Evolutionary conservation across 192 early-diverging fungal genomes (phyloP), one percentile per base, ranked within the genome.

Genomic region (Globomyces pollinis-pini): DNA sequence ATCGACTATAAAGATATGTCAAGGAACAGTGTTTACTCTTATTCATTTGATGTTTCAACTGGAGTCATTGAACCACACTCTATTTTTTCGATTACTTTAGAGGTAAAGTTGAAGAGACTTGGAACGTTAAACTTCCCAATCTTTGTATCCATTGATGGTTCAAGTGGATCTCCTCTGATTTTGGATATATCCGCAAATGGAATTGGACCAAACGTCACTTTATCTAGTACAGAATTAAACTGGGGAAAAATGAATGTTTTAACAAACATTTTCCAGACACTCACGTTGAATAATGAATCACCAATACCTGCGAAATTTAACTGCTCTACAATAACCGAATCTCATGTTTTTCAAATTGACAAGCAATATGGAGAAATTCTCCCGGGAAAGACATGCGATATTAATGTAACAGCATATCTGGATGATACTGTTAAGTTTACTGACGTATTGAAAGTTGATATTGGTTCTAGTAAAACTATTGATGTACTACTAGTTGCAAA

Each of bases 201-300:
- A 4, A 75, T 81, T 26, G 82, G 82, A 0, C 82, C 82, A 18
- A 63, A 69, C 39, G 65, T 83, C 9, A 20, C 63, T 1, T 39
- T 84, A 6, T 76, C 73, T 3, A 44, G 61, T 1, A 73, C 59
- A 30, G 76, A 79, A 45, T 36, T 84, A 11, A 73, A 73, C 38
- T 84, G 77, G 77, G 78, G 78, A 0, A 80, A 76, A 32, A 81
- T 84, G 12, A 66, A 63, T 8, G 82, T 84, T 12, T 43, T 84
- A 52, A 62, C 66, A 29, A 29, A 65, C 6, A 20, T 50, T 3
- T 4, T 50, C 6, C 16, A 59, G 18, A 30, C 34, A 4, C 42
- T 84, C 3, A 56, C 39, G 1, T 47, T 84, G 30, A 54, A 41
- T 11, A 84, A 84, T 56, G 69, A 73, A 35, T 80, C 78, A 3